A percentile compares a stretch with the other conserved stretches of the same genome.
Evolutionary conservation across 805 yeast species (phyloP).

Genomic region (Metschnikowia similis): DNA sequence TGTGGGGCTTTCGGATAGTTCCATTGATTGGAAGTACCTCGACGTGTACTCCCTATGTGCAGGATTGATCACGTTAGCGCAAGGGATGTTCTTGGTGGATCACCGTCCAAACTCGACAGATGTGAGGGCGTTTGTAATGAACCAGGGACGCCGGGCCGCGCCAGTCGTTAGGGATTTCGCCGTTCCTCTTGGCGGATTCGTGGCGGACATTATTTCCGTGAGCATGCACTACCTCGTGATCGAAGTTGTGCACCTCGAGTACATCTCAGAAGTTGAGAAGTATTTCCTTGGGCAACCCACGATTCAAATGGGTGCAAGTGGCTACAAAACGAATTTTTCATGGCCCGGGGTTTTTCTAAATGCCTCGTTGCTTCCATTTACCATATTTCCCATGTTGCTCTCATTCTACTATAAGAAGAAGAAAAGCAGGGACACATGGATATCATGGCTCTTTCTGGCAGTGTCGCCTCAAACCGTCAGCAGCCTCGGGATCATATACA

Average conservation of each 20-base stretch:
- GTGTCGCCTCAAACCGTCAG: not conserved
- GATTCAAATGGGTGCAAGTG: not conserved
- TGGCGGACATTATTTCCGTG: not conserved
- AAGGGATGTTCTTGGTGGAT: conserved; percentile 1
- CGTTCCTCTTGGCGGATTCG: not conserved
- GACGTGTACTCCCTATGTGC: conserved; percentile 9
- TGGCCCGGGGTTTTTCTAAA: conserved; percentile 14
- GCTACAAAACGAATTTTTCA: not conserved
- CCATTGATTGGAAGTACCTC: conserved; percentile 6
- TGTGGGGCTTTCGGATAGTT: not conserved
- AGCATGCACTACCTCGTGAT: no score
- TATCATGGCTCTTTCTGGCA: not conserved
- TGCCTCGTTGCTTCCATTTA: conserved; percentile 6
- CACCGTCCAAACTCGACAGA: conserved; percentile 3
- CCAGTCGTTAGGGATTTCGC: not conserved
- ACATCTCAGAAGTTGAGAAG: conserved; percentile 6
- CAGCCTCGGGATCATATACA: not conserved
- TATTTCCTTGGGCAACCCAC: conserved; percentile 7
- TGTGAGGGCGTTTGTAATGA: conserved; percentile 6
- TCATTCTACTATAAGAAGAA: conserved; percentile 2
- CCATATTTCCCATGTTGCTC: conserved; percentile 10
- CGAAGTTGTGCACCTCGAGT: not conserved
- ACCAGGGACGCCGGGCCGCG: conserved; percentile 5
- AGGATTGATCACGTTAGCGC: conserved; percentile 7
- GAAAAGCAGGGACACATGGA: not conserved